Evolutionary conservation across 129 eudicot genomes (phyloP), one percentile per base, ranked within the genome.

Genomic region (Kitagawia praeruptora): DNA sequence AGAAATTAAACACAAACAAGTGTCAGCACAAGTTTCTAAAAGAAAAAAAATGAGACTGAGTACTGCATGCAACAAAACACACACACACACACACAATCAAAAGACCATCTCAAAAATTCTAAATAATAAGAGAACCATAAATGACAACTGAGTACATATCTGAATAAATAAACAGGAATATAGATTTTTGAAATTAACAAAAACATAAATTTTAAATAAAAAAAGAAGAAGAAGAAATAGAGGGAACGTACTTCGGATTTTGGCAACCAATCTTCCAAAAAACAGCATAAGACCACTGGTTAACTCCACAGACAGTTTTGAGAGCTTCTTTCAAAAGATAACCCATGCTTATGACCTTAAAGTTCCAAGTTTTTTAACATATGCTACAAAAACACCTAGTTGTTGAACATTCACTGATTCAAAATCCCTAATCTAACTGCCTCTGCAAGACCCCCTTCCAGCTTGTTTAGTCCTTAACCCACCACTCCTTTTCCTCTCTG

Each of bases 211-310:
- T 34, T 31, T 0, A 31, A 31, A 31, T 0, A 1, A 34, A 34
- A 34, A 34, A 34, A 34, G 2, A 4, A 14, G 7, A 23, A 8
- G 0, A 42, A 6, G 31, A 44, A 53, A 41, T 12, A 39, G 21
- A 44, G 47, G 45, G 37, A 75, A 84, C 92, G 82, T 78, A 94
- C 98, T 86, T 91, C 76, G 97, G 96, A 82, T 94, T 92, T 87
- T 92, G 97, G 81, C 88, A 87, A 80, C 97, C 98, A 75, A 94
- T 78, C 89, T 92, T 94, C 98, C 98, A 92, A 83, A 94, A 94
- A 87, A 94, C 91, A 79, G 96, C 98, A 88, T 94, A 94, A 84
- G 87, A 86, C 97, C 98, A 94, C 74, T 88, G 97, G 70, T 88
- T 89, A 66, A 90, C 92, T 74, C 98, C 98, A 78, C 98, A 94